phyloP scores from a whole-genome alignment of 805 yeast genomes.

The Sugiyamaella marilandica region DNA sequence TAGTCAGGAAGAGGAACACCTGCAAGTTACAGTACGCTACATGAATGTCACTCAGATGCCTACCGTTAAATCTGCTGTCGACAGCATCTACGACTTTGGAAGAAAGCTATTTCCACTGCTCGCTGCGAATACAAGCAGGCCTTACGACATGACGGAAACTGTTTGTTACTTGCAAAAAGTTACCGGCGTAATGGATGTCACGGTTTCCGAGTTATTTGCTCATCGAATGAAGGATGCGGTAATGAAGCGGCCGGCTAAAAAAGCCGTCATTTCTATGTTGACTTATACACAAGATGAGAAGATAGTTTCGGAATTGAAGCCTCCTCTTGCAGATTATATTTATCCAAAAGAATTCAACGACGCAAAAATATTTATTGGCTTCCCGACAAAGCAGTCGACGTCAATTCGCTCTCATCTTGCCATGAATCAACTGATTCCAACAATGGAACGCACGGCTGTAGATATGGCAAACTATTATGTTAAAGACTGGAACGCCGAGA shows the following conservation, averaged over 20 bases:
- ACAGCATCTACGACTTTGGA: slow-evolving; percentile 30
- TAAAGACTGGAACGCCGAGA: slow-evolving; percentile 37
- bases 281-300: slow-evolving; percentile 27
- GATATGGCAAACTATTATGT: slow-evolving; percentile 39
- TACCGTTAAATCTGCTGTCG: slow-evolving; percentile 18
- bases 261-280: slow-evolving; percentile 33
- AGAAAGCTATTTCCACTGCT: slow-evolving; percentile 27
- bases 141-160: slow-evolving; percentile 30
- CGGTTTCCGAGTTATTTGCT: slow-evolving; percentile 29
- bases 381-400: slow-evolving; percentile 40
- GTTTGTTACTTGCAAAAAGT: slow-evolving; percentile 29
- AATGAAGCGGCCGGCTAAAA: slow-evolving; percentile 38
- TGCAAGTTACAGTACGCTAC: slow-evolving; percentile 30
- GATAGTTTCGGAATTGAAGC: slow-evolving; percentile 28
- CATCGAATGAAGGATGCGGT: slow-evolving; percentile 34
- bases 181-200: slow-evolving; percentile 31
- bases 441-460: slow-evolving; percentile 40
- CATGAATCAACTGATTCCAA: slow-evolving; percentile 37
- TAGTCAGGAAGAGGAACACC: slow-evolving; percentile 22
- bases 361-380: slow-evolving; percentile 39
- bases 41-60: slow-evolving; percentile 35
- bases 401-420: slow-evolving; percentile 35
- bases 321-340: slow-evolving; percentile 33
- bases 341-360: slow-evolving; percentile 34
- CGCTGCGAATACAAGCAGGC: slow-evolving; percentile 27